Evolutionary conservation across 441 rosid genomes (phyloP).

Genomic region (Raphanus hybrid): DNA sequence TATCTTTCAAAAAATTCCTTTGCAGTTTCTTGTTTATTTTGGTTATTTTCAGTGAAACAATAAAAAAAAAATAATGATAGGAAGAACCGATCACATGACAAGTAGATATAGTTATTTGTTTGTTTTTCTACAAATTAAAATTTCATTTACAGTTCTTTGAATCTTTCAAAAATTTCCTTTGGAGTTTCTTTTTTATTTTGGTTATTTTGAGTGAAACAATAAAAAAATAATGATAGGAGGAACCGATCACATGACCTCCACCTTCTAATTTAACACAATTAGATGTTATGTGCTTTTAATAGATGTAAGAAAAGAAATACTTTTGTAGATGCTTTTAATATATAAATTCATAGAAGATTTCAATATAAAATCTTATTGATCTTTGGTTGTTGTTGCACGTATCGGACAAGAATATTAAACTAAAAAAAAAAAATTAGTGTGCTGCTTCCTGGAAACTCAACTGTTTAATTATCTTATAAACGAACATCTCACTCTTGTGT

Average conservation of each 20-base stretch:
- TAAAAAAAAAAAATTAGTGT: not conserved
- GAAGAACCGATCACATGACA: not conserved
- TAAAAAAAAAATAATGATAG: not conserved
- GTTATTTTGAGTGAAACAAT: not conserved
- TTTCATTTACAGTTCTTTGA: not conserved
- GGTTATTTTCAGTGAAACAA: not conserved
- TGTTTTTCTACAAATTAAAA: not conserved
- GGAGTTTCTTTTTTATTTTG: not conserved
- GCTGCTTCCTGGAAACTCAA: not conserved
- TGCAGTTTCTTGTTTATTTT: not conserved
- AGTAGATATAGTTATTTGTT: not conserved
- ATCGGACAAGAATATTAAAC: constrained; percentile 2
- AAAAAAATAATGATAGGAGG: not conserved
- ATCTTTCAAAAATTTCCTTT: not conserved
- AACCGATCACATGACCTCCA: not conserved
- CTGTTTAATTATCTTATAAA: not conserved
- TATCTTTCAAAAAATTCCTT: not conserved
- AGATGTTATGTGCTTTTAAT: not conserved
- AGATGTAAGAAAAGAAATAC: not conserved
- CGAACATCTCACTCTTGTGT: constrained; percentile 14
- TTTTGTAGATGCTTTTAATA: not conserved
- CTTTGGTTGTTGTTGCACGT: constrained; percentile 15
- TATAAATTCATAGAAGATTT: not conserved
- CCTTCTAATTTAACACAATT: not conserved
- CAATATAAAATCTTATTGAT: not conserved